A percentile compares a stretch with the other conserved stretches of the same genome.
Evolutionary conservation across 164 flowering plant species (phyloP).

Genomic region (Nymphaea colorata): DNA sequence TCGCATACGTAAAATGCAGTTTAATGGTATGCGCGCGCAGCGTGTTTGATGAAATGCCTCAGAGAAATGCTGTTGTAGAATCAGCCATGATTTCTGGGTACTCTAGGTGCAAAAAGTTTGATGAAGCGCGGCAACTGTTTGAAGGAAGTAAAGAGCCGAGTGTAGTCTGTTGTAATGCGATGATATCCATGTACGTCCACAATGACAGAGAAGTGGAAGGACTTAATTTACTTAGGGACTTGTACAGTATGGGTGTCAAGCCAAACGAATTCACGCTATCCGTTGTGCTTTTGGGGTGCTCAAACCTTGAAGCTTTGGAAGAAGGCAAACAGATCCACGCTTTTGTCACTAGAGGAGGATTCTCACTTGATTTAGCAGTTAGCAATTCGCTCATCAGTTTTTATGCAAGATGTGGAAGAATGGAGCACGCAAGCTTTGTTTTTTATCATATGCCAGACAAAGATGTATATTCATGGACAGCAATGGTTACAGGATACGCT

Average conservation of each 20-base stretch:
- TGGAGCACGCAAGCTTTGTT: neutral
- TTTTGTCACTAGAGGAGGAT: neutral
- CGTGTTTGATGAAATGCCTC: constrained; percentile 4
- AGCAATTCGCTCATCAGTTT: constrained; percentile 1
- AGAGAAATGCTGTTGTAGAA: neutral
- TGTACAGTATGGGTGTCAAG: neutral
- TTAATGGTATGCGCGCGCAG: neutral
- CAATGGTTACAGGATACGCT: constrained; percentile 1
- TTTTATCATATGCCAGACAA: neutral
- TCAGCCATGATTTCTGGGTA: constrained; percentile 3
- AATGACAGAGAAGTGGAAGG: neutral
- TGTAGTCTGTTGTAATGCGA: constrained; percentile 1
- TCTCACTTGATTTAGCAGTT: neutral
- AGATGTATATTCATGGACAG: constrained; percentile 2
- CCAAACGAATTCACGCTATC: constrained; percentile 1
- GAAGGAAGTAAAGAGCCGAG: neutral
- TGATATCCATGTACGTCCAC: neutral
- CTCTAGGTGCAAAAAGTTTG: neutral
- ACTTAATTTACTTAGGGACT: constrained; percentile 1
- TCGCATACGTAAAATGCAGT: neutral
- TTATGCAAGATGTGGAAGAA: constrained; percentile 1
- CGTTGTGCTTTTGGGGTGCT: neutral
- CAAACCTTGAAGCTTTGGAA: constrained; percentile 4
- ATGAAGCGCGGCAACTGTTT: neutral
- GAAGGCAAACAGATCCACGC: constrained; percentile 4